A percentile compares a stretch with the other conserved stretches of the same genome.
These are phyloP conservation scores for Aspergillus coremiiformis DNA, from an alignment of 495 filamentous ascomycete species.

Conservation along the genomic window DNA sequence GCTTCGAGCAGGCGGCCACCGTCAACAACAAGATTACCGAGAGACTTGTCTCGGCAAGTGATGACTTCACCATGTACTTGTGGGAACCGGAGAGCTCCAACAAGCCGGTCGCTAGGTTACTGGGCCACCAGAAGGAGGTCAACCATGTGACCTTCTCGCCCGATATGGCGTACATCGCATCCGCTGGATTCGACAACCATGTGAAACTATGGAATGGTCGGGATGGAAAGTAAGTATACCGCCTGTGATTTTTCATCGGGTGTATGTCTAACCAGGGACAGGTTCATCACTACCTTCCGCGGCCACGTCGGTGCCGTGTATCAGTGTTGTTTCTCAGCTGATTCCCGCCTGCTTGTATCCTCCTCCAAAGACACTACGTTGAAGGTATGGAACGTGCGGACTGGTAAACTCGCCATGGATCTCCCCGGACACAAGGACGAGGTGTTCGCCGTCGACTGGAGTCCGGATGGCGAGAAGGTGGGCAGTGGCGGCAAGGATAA, in stretches of 20 bases:
- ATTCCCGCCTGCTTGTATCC: conserved; percentile 77
- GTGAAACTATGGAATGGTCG: conserved; percentile 78
- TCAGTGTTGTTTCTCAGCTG: conserved; percentile 82
- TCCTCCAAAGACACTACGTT: conserved; percentile 87
- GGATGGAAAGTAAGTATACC: conserved; percentile 50
- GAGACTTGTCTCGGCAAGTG: conserved; percentile 79
- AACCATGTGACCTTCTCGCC: conserved; percentile 94
- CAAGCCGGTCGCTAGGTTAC: conserved; percentile 79
- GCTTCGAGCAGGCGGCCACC: conserved; percentile 84
- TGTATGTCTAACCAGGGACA: conserved; percentile 8
- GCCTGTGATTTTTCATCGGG: neutral
- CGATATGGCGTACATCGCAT: conserved; percentile 78
- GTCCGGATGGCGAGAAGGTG: conserved; percentile 74
- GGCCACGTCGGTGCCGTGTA: conserved; percentile 94
- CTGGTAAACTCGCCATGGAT: conserved; percentile 75
- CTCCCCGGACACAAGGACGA: conserved; percentile 92
- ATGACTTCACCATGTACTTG: conserved; percentile 95
- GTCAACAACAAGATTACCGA: conserved; percentile 73
- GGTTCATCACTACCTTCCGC: conserved; percentile 76
- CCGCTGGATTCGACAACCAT: conserved; percentile 84
- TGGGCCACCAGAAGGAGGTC: conserved; percentile 93
- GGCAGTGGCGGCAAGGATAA: conserved; percentile 92
- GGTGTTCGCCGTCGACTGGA: conserved; percentile 92
- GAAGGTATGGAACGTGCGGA: conserved; percentile 87
- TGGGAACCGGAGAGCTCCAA: conserved; percentile 78